phyloP scores from a whole-genome alignment of 192 early-diverging fungal genomes.

The Linderina pennispora region DNA sequence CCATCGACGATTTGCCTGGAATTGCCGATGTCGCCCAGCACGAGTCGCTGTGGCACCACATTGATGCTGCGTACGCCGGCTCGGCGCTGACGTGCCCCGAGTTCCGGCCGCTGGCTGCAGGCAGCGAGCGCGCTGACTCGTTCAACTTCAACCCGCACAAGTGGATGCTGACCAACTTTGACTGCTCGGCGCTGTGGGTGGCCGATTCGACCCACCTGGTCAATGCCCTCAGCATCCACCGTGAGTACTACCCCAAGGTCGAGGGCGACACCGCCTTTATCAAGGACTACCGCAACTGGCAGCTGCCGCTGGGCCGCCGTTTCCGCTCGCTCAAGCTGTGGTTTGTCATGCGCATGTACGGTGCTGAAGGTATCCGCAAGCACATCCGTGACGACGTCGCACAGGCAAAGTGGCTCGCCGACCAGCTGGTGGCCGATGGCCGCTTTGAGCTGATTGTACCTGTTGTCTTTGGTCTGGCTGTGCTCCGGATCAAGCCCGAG shows the following conservation, averaged over 20 bases:
- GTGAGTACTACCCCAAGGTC: slow-evolving; percentile 45
- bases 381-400: slow-evolving; percentile 43
- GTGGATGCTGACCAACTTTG: slow-evolving; percentile 60
- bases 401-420: slow-evolving; percentile 33
- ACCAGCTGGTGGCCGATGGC: slow-evolving; percentile 27
- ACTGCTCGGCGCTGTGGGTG: slow-evolving; percentile 59
- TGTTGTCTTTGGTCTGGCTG: slow-evolving; percentile 40
- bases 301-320: slow-evolving; percentile 51
- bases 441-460: slow-evolving; percentile 45
- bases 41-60: slow-evolving; percentile 52
- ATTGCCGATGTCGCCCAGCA: slow-evolving; percentile 43
- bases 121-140: slow-evolving; percentile 53
- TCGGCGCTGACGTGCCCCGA: slow-evolving; percentile 53
- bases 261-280: slow-evolving; percentile 31
- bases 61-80: slow-evolving; percentile 65
- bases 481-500: slow-evolving; percentile 39
- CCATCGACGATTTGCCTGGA: slow-evolving; percentile 51
- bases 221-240: slow-evolving; percentile 49
- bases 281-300: slow-evolving; percentile 54
- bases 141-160: slow-evolving; percentile 61
- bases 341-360: slow-evolving; percentile 59
- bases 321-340: slow-evolving; percentile 62
- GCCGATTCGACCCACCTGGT: slow-evolving; percentile 40
- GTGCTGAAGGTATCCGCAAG: slow-evolving; percentile 45
- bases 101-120: slow-evolving; percentile 42